Evolutionary conservation across 495 filamentous ascomycete species (phyloP).

Genomic region (Podospora pseudocomata): DNA sequence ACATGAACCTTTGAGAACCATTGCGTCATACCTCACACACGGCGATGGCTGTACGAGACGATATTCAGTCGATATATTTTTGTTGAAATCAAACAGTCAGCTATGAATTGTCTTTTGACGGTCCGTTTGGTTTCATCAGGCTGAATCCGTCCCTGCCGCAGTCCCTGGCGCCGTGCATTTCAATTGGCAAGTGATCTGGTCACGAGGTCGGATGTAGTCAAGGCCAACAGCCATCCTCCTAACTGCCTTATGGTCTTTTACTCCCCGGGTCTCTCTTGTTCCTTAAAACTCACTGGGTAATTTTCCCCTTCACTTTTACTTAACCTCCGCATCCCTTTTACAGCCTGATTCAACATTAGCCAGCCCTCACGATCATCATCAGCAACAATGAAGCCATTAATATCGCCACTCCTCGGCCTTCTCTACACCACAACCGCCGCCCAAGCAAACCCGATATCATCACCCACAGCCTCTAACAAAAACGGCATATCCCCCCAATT

Average conservation of each 20-base stretch:
- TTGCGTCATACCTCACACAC: constrained; percentile 9
- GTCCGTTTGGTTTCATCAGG: background rate
- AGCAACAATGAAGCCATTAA: background rate
- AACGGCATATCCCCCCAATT: constrained; percentile 39
- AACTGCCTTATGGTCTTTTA: too few species aligned
- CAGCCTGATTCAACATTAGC: too few species aligned
- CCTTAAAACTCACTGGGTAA: too few species aligned
- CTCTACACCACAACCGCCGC: background rate
- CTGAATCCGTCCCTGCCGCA: background rate
- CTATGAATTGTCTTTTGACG: background rate
- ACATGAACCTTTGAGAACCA: background rate
- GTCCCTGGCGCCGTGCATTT: background rate
- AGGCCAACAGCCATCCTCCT: background rate
- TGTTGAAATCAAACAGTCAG: background rate
- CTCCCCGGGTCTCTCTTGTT: too few species aligned
- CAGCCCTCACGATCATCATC: background rate
- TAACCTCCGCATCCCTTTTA: too few species aligned
- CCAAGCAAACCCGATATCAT: constrained; percentile 14
- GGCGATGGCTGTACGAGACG: background rate
- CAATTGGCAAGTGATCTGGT: background rate
- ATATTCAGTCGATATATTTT: background rate
- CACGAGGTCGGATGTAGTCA: background rate
- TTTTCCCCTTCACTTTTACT: too few species aligned
- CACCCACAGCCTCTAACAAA: constrained; percentile 14
- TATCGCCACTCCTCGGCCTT: background rate